Evolutionary conservation across 768 basidiomycete species (phyloP).

Genomic region (Amanita rubescens): DNA sequence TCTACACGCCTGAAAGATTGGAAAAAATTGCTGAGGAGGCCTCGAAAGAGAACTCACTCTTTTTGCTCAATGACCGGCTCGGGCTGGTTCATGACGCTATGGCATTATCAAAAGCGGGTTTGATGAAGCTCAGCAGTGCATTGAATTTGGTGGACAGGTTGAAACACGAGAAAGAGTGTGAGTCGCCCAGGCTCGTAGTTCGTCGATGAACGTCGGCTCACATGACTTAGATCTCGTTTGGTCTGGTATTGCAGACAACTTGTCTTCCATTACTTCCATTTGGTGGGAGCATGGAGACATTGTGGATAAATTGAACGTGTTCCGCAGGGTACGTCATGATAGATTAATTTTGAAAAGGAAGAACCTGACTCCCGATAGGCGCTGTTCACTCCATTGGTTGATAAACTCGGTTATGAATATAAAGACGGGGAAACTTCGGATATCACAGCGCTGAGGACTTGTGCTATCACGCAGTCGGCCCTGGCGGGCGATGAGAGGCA

Average conservation of each 20-base stretch:
- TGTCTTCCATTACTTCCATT: slow-evolving; percentile 47
- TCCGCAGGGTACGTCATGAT: slow-evolving; percentile 43
- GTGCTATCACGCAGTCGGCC: slow-evolving; percentile 52
- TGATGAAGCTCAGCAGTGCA: slow-evolving; percentile 67
- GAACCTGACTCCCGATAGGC: slow-evolving; percentile 27
- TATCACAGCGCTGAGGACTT: slow-evolving; percentile 63
- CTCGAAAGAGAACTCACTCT: slow-evolving; percentile 51
- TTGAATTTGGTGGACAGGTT: slow-evolving; percentile 67
- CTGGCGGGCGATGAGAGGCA: slow-evolving; percentile 19
- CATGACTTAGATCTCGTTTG: slow-evolving; percentile 64
- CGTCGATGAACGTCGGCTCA: neutral
- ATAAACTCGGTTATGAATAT: slow-evolving; percentile 75
- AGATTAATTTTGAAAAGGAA: neutral
- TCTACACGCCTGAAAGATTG: slow-evolving; percentile 78
- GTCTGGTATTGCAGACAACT: slow-evolving; percentile 54
- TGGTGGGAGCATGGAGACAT: slow-evolving; percentile 80
- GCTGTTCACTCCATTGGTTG: slow-evolving; percentile 68
- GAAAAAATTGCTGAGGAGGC: slow-evolving; percentile 75
- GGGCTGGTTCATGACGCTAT: slow-evolving; percentile 82
- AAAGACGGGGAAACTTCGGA: slow-evolving; percentile 58
- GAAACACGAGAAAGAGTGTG: slow-evolving; percentile 71
- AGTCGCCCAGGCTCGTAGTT: slow-evolving; percentile 26
- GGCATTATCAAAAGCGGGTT: slow-evolving; percentile 76
- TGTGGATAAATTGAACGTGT: slow-evolving; percentile 46
- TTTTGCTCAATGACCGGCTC: slow-evolving; percentile 81